A percentile compares a stretch with the other conserved stretches of the same genome.
phyloP scores from a whole-genome alignment of 257 asterid species.

The Rehmannia glutinosa region DNA sequence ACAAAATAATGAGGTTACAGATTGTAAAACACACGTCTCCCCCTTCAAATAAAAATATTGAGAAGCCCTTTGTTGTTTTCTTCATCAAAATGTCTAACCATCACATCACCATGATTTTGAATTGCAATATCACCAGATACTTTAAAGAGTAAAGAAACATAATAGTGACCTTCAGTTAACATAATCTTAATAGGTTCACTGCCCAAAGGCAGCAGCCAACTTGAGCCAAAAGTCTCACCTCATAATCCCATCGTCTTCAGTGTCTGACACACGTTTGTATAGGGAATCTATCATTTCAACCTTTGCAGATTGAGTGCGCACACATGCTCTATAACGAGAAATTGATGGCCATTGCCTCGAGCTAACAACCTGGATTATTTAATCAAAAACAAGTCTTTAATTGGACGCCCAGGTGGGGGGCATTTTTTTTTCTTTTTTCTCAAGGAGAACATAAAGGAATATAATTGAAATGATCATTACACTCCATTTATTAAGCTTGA shows the following conservation, averaged over 20 bases:
- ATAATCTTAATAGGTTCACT: background rate
- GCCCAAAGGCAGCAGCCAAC: background rate
- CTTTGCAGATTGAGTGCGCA: conserved; percentile 89
- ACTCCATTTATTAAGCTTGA: no score
- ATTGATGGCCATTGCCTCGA: conserved; percentile 88
- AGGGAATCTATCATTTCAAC: conserved; percentile 88
- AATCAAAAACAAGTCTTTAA: background rate
- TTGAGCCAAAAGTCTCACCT: conserved; percentile 36
- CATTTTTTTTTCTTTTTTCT: no score
- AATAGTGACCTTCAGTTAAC: background rate
- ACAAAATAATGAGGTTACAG: background rate
- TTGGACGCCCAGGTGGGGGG: background rate
- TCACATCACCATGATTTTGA: background rate
- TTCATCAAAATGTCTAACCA: background rate
- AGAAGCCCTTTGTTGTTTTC: background rate
- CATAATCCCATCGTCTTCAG: conserved; percentile 79
- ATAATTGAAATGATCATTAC: no score
- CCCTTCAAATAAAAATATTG: background rate
- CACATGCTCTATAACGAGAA: conserved; percentile 79
- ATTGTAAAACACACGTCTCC: background rate
- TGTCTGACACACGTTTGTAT: conserved; percentile 53
- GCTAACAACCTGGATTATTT: conserved; percentile 67
- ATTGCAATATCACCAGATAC: background rate
- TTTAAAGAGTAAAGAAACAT: background rate
- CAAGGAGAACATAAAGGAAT: background rate